These are phyloP conservation scores for Phytopythium litorale DNA, from an alignment of 352 stramenopile species.

Conservation along the genomic window DNA sequence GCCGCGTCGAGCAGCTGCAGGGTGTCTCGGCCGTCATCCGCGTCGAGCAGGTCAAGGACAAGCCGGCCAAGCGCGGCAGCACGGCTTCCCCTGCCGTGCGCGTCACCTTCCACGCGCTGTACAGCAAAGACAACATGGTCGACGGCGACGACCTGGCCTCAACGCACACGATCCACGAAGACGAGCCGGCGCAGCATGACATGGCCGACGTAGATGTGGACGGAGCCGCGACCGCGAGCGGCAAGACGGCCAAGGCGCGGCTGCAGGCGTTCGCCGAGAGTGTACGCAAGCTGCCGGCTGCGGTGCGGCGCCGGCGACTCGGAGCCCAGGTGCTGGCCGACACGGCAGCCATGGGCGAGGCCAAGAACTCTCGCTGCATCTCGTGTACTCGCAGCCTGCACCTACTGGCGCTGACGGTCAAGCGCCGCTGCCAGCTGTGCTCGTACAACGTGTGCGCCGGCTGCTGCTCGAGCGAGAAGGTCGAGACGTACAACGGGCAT, in stretches of 20 bases:
- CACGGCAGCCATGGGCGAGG: constrained; percentile 6
- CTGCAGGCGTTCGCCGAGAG: constrained; percentile 22
- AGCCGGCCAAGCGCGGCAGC: neutral
- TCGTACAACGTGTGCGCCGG: constrained; percentile 41
- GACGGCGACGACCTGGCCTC: constrained; percentile 15
- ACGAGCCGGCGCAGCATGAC: neutral
- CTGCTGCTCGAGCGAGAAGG: constrained; percentile 32
- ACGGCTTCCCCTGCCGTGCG: constrained; percentile 11
- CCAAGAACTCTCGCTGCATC: constrained; percentile 34
- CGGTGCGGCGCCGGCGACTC: constrained; percentile 33
- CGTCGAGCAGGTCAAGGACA: constrained; percentile 19
- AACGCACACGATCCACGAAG: constrained; percentile 27
- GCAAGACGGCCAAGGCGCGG: constrained; percentile 22
- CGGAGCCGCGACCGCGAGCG: constrained; percentile 12
- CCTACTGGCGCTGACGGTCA: constrained; percentile 21
- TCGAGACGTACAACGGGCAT: constrained; percentile 38
- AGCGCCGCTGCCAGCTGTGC: constrained; percentile 36
- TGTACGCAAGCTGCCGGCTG: constrained; percentile 21
- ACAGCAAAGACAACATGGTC: constrained; percentile 9
- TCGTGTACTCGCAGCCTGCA: constrained; percentile 41
- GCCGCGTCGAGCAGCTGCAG: constrained; percentile 39
- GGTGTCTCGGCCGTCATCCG: constrained; percentile 25
- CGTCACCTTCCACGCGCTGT: constrained; percentile 33
- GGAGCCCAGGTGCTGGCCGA: constrained; percentile 28
- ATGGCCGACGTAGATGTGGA: neutral